Base-by-base conservation (phyloP, 331 rosid genomes). In the Pyracantha coccinea region DNA sequence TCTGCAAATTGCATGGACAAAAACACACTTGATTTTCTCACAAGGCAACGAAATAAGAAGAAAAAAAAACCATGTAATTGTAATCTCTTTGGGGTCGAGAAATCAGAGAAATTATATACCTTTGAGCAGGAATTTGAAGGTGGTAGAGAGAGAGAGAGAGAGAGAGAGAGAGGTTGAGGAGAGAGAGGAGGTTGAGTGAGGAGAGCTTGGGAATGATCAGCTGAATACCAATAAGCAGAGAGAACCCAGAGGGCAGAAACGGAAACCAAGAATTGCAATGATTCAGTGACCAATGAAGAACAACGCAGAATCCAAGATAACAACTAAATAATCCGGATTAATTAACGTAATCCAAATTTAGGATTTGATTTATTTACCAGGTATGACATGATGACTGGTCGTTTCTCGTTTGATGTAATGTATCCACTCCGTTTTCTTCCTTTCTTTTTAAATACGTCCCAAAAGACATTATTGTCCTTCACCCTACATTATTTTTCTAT, bases 1-100 rank as follows among this genome's bases (percentile, higher is more conserved):
- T 81, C 85, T 80, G 89, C 27, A 27, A 17, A 27, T 12, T 16
- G 1, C 17, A 69, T 2, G 55, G 17, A 50, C 55, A 50, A 28
- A 62, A 62, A 24, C 8, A 33, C 52, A 65, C 28, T 65, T 5
- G 68, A 35, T 33, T n/a, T 19, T 65, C 17, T 63, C 14, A 63
- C 24, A 29, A 29, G 16, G 14, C 66, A 14, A 11, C 14, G 45
- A 38, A 38, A 38, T 10, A 38, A 10, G 45, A 10, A 2, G 4
- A 1, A 14, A 8, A 5, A 16, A 50, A 6, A 15, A 50, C 25
- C 47, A 20, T n/a, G 69, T 2, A 65, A 23, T 5, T 33, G 12
- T 20, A 33, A 65, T 32, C 28, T 5, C 35, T 32, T 11, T 33
- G 15, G 13, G 27, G 52, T 20, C 5, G 19, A 33, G 28, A 32